Conservation (phyloP, 2,329 filamentous ascomycete species). For the Trichothecium roseum region DNA sequence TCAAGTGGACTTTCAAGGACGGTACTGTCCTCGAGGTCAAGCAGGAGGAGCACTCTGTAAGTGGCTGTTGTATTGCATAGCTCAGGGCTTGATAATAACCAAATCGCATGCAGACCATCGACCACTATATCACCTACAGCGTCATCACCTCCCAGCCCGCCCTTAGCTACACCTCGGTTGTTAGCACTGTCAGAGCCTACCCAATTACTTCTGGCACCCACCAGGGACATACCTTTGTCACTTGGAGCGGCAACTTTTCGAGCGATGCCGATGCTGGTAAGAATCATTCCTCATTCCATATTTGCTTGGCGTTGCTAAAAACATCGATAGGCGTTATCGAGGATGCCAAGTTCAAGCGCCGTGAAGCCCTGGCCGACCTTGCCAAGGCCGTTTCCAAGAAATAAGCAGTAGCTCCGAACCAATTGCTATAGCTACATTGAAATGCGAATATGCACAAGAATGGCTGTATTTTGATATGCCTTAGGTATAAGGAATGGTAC, state of each 20-base stretch:
- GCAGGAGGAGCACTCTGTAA: constrained; percentile 64
- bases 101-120: constrained; percentile 59
- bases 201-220: constrained; percentile 55
- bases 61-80: no score
- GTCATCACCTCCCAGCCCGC: constrained; percentile 57
- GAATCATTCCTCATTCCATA: constrained; percentile 4
- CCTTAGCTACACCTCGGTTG: constrained; percentile 53
- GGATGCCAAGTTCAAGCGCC: constrained; percentile 68
- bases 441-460: no score
- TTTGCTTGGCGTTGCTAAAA: not conserved
- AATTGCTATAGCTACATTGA: no score
- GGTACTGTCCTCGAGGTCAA: constrained; percentile 60
- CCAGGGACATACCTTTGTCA: constrained; percentile 55
- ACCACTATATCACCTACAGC: constrained; percentile 67
- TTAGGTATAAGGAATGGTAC: no score
- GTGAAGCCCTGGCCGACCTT: constrained; percentile 58
- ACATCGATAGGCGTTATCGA: constrained; percentile 50
- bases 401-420: no score
- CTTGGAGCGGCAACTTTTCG: constrained; percentile 61
- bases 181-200: constrained; percentile 57
- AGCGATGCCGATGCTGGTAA: constrained; percentile 8
- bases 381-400: constrained; percentile 36
- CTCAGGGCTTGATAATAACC: no score
- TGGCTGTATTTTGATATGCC: no score
- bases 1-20: constrained; percentile 63